phyloP scores from a whole-genome alignment of 257 asterid species.

The Nicotiana tabacum region DNA sequence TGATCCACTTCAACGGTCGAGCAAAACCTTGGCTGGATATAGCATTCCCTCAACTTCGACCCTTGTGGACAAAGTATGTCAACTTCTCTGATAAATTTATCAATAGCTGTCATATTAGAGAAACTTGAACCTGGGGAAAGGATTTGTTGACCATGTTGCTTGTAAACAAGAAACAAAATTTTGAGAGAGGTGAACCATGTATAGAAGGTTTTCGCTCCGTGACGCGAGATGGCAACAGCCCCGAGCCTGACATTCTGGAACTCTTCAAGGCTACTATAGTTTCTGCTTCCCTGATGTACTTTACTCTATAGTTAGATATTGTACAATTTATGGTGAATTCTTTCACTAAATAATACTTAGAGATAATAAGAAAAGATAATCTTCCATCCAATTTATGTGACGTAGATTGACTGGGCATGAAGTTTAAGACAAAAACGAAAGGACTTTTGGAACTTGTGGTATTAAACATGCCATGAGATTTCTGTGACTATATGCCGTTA shows the following conservation, averaged over 20 bases:
- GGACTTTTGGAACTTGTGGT: not conserved
- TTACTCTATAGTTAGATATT: not conserved
- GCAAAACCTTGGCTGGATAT: constrained; percentile 99
- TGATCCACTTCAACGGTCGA: constrained; percentile 86
- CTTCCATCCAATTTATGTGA: not conserved
- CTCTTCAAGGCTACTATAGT: not conserved
- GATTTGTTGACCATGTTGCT: constrained; percentile 7
- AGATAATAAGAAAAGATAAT: not conserved
- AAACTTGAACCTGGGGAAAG: constrained; percentile 35
- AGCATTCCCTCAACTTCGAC: constrained; percentile 77
- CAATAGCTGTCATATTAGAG: constrained; percentile 69
- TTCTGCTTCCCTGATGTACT: not conserved
- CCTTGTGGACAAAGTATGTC: constrained; percentile 77
- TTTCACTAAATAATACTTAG: not conserved
- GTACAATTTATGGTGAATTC: constrained; percentile 1
- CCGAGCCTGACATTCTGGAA: not conserved
- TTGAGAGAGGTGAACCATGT: not conserved
- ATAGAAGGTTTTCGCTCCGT: not conserved
- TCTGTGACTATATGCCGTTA: not conserved
- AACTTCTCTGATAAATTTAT: constrained; percentile 75
- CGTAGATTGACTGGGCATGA: not conserved
- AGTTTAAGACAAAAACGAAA: not conserved
- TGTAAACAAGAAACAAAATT: constrained; percentile 2
- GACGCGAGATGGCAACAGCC: not conserved
- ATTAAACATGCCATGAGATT: not conserved